Evolutionary conservation across 306 rosid species (phyloP), one percentile per base, ranked within the genome.

Genomic region (Lagenaria siceraria): DNA sequence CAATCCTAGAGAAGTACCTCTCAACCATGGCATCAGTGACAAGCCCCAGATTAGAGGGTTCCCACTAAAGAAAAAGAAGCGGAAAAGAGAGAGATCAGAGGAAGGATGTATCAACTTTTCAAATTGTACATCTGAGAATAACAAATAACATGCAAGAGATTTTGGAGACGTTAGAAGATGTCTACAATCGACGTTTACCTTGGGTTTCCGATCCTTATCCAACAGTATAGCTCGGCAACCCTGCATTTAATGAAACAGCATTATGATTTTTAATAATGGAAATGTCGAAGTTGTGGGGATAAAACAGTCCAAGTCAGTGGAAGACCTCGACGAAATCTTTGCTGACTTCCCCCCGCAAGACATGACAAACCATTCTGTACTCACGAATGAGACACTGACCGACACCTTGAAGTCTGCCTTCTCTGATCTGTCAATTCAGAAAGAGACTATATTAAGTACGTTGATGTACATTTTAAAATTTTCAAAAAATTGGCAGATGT

Each of bases 181-280:
- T 40, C 73, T 38, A 40, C 29, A 4, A 19, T 24, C 33, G 2
- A n/a, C 10, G 52, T 25, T 38, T 79, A 93, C 98, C 98, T 92
- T 92, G 4, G 99, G 99, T 70, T 92, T 95, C 86, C 78, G 88
- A 78, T 95, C 97, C 77, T 95, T 92, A 77, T 92, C 99, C 79
- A 89, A 63, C 77, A 95, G 78, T 83, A 95, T 78, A 82, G 99
- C 99, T 91, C 99, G 87, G 78, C 96, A 92, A 78, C 99, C 97
- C 99, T 95, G 89, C 85, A 87, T 55, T 36, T 68, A 74, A 77
- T 21, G 74, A 79, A 76, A 21, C 35, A 22, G 31, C 78, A 58
- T 29, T 64, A 43, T 78, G 80, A 77, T 60, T 77, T n/a, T 29
- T 25, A 3, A 53, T 54, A 76, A 52, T 73, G 79, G 78, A 56